These are phyloP conservation scores for Pyrenula aspistea DNA, from an alignment of 495 filamentous ascomycete species.

Conservation along the genomic window DNA sequence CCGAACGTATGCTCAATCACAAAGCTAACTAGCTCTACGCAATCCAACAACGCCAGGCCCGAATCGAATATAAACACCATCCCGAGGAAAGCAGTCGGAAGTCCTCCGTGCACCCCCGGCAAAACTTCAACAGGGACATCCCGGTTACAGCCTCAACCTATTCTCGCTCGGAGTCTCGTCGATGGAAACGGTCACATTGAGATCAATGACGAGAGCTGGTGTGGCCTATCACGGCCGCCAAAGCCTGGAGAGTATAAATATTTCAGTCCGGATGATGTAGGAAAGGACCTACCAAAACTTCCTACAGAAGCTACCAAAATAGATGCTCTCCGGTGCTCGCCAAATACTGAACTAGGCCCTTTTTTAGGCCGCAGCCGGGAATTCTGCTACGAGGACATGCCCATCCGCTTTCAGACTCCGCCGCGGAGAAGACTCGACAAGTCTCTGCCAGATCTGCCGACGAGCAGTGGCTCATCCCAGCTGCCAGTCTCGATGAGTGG, in stretches of 20 bases:
- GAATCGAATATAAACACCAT: constrained; percentile 4
- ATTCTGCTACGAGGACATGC: constrained; percentile 18
- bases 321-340: constrained; percentile 9
- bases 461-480: background rate
- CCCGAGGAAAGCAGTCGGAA: constrained; percentile 4
- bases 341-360: constrained; percentile 20
- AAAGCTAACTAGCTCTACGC: too few species aligned
- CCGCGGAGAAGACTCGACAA: constrained; percentile 2
- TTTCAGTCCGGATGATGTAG: constrained; percentile 32
- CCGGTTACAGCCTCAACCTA: too few species aligned
- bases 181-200: background rate
- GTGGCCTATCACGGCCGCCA: too few species aligned
- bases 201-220: constrained; percentile 5
- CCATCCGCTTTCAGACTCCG: constrained; percentile 4
- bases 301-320: constrained; percentile 21
- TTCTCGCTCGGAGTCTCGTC: too few species aligned
- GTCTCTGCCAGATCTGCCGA: constrained; percentile 1
- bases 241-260: constrained; percentile 14
- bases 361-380: constrained; percentile 33
- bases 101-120: background rate
- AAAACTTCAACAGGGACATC: background rate
- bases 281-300: constrained; percentile 28
- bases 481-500: background rate
- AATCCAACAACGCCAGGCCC: constrained; percentile 4
- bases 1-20: too few species aligned